Evolutionary conservation across 1,284 basidiomycete species (phyloP).

Genomic region (Trichosporon asahii): DNA sequence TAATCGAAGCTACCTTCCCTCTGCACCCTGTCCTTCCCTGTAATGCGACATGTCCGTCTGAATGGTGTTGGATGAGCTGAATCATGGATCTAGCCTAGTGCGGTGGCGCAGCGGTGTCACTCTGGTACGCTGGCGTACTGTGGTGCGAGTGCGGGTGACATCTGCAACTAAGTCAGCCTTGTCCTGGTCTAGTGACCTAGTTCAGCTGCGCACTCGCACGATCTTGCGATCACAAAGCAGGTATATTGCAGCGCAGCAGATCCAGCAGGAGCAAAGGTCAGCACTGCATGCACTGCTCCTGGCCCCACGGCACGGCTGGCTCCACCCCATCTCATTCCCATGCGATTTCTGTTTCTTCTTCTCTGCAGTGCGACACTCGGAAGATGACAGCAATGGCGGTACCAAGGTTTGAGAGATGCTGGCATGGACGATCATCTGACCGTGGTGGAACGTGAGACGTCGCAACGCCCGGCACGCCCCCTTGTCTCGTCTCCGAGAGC

Average conservation of each 20-base stretch:
- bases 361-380: neutral
- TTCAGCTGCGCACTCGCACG: neutral
- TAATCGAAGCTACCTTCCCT: neutral
- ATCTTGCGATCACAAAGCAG: neutral
- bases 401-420: neutral
- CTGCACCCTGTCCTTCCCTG: neutral
- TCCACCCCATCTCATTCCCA: neutral
- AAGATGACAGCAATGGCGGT: neutral
- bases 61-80: neutral
- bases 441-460: neutral
- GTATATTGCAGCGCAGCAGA: neutral
- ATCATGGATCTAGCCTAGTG: neutral
- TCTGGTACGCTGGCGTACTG: neutral
- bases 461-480: neutral
- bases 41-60: neutral
- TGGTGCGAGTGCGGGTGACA: neutral
- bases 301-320: neutral
- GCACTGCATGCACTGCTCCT: neutral
- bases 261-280: neutral
- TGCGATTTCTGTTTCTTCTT: neutral
- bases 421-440: slow-evolving; percentile 5
- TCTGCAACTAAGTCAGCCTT: neutral
- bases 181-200: neutral
- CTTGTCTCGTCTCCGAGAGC: neutral
- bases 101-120: neutral